Base-by-base conservation (phyloP, 2,329 filamentous ascomycete species). In the Cladophialophora immunda region DNA sequence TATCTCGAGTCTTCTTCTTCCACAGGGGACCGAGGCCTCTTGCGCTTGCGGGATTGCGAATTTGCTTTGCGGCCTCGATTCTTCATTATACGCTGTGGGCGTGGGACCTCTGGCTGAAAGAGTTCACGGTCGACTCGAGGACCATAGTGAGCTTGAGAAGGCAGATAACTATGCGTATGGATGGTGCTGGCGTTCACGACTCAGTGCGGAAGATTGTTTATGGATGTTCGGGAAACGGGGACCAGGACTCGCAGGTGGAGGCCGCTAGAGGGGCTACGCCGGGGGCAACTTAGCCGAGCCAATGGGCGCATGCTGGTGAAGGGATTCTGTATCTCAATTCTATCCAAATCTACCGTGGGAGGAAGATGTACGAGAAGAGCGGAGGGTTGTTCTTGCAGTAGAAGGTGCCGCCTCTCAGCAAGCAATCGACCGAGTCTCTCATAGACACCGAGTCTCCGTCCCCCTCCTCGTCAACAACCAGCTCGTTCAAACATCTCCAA, bases 21-120 rank as follows among this genome's bases (percentile, higher is more conserved):
- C n/a, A n/a, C n/a, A n/a, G n/a, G n/a, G 22, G 5, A 13, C n/a
- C 13, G 13, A n/a, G 62, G n/a, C 38, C 65, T 72, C 52, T 64
- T 60, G 64, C 65, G 67, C 59, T 68, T 72, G 38, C 50, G 45
- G 32, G 65, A 58, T 34, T 55, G 64, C 58, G 56, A 63, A 30
- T 67, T 58, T 58, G 38, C 56, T 57, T 36, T 58, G 59, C 30
- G 62, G 34, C 25, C 52, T 32, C 55, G 56, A 9, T 63, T 58
- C 63, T 69, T 72, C 70, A 72, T 72, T 57, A 58, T 72, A 65
- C 65, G 65, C 67, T 41, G 38, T 17, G 36, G 29, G 50, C 61
- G 62, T 30, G 57, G 53, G 34, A 41, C 36, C 30, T 22, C 11
- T 32, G 9, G 56, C 29, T 41, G 38, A 38, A 53, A 58, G 61